Evolutionary conservation across 306 rosid genomes (phyloP).

Genomic region (Vigna radiata): DNA sequence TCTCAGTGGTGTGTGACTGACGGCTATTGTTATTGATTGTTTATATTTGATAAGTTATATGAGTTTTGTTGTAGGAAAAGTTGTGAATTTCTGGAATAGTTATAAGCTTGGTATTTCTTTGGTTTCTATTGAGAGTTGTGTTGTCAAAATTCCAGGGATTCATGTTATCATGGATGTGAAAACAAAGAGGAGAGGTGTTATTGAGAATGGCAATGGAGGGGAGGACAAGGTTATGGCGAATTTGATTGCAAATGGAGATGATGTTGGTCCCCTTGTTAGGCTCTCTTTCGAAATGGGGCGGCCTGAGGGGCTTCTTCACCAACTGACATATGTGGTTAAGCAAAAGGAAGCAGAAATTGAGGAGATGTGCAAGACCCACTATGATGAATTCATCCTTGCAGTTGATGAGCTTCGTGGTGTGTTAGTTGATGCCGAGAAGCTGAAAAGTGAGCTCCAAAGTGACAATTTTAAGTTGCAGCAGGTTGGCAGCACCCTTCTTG

Average conservation of each 20-base stretch:
- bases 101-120: constrained; percentile 17
- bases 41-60: not conserved
- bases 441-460: constrained; percentile 77
- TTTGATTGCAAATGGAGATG: constrained; percentile 82
- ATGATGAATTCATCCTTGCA: constrained; percentile 91
- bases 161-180: constrained; percentile 62
- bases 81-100: constrained; percentile 3
- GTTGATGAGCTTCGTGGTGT: constrained; percentile 95
- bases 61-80: not conserved
- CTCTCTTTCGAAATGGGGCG: constrained; percentile 84
- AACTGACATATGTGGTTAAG: constrained; percentile 74
- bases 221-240: constrained; percentile 79
- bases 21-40: constrained; percentile 22
- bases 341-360: constrained; percentile 90
- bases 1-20: not conserved
- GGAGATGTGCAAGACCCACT: constrained; percentile 94
- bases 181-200: constrained; percentile 62
- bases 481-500: constrained; percentile 80
- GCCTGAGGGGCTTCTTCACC: constrained; percentile 81
- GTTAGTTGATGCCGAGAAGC: constrained; percentile 91
- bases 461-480: constrained; percentile 91
- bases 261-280: constrained; percentile 89
- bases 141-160: constrained; percentile 41
- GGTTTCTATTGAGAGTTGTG: constrained; percentile 2
- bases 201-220: constrained; percentile 73